Conservation (phyloP, 2,329 filamentous ascomycete species). For the Chaetothyriales sp. region DNA sequence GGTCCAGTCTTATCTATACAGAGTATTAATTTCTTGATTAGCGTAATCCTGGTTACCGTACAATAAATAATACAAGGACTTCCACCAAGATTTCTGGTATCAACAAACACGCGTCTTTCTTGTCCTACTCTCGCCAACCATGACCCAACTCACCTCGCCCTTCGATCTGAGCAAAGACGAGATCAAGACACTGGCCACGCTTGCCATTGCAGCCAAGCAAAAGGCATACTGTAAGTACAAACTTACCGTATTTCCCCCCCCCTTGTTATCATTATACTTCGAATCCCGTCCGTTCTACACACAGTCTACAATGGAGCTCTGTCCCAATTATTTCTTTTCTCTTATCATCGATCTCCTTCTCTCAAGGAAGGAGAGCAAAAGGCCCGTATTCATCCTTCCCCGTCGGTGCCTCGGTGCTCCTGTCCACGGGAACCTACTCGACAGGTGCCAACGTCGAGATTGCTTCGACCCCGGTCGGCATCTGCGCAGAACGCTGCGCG, state of each 20-base stretch:
- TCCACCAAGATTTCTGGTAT: too few species aligned
- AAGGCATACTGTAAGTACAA: conserved; percentile 58
- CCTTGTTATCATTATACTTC: background rate
- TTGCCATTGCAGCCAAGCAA: conserved; percentile 56
- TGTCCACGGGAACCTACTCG: conserved; percentile 40
- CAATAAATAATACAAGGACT: too few species aligned
- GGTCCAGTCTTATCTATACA: too few species aligned
- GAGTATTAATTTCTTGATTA: too few species aligned
- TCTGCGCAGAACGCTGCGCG: conserved; percentile 85
- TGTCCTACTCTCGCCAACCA: background rate
- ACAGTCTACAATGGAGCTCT: too few species aligned
- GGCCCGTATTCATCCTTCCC: conserved; percentile 81
- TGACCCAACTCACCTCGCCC: background rate
- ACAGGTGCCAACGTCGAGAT: conserved; percentile 87
- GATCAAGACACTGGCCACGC: conserved; percentile 19
- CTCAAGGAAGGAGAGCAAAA: conserved; percentile 20
- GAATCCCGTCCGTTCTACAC: too few species aligned
- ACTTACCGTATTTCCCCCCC: background rate
- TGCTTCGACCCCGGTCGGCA: conserved; percentile 82
- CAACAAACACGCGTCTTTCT: too few species aligned
- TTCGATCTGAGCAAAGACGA: conserved; percentile 6
- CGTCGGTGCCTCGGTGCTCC: conserved; percentile 69
- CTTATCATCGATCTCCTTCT: background rate
- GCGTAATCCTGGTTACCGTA: too few species aligned
- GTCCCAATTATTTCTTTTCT: background rate